A percentile compares a stretch with the other conserved stretches of the same genome.
Evolutionary conservation across 768 basidiomycete species (phyloP).

Genomic region (Kwoniella heveanensis): DNA sequence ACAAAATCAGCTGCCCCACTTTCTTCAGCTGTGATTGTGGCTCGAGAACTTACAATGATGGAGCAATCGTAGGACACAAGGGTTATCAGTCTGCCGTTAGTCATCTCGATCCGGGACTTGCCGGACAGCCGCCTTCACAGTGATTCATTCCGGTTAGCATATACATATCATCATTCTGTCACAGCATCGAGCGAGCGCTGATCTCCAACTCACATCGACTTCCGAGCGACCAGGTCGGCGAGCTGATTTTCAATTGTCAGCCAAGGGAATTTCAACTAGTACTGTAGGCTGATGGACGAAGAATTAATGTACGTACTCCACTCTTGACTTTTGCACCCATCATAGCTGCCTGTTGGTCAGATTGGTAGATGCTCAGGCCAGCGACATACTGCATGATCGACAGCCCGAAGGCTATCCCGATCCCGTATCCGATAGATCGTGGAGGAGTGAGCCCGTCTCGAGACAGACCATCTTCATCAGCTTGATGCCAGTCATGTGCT

Average conservation of each 20-base stretch:
- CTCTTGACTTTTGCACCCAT: too few species aligned
- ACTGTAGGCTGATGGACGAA: too few species aligned
- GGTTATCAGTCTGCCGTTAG: conserved; percentile 69
- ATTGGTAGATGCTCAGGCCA: conserved; percentile 3
- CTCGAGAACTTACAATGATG: conserved; percentile 4
- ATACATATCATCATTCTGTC: background rate
- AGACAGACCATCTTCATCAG: conserved; percentile 45
- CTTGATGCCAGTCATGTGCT: conserved; percentile 53
- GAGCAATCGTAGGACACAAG: conserved; percentile 61
- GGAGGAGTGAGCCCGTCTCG: conserved; percentile 34
- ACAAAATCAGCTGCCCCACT: background rate
- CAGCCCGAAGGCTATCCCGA: conserved; percentile 5
- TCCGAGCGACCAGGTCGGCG: background rate
- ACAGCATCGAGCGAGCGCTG: too few species aligned
- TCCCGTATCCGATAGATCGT: conserved; percentile 66
- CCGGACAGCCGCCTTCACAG: conserved; percentile 62
- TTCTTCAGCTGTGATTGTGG: too few species aligned
- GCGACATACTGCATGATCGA: conserved; percentile 11
- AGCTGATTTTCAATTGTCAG: background rate
- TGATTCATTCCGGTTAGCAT: background rate
- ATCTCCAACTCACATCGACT: background rate
- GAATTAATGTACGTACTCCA: too few species aligned
- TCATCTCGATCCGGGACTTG: conserved; percentile 64
- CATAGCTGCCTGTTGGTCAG: too few species aligned
- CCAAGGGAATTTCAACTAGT: too few species aligned